These are phyloP conservation scores for Triticum timopheevii DNA, from an alignment of 176 grass and related monocot genomes.

Conservation along the genomic window DNA sequence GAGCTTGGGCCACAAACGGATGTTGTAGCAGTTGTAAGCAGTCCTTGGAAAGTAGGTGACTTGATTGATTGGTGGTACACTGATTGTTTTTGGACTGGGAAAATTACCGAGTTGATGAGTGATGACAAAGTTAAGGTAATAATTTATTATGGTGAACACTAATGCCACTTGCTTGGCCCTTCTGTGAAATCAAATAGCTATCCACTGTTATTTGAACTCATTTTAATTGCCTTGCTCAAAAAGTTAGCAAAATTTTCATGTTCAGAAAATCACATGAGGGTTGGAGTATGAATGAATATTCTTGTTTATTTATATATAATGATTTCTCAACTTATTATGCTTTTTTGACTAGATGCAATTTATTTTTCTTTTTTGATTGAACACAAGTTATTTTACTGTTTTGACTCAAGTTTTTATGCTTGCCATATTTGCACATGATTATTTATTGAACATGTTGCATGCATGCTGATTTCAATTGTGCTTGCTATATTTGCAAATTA, in stretches of 20 bases:
- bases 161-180: background rate
- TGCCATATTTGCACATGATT: background rate
- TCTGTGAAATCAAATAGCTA: background rate
- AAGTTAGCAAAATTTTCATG: background rate
- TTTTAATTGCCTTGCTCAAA: background rate
- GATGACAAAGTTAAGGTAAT: constrained; percentile 44
- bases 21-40: constrained; percentile 46
- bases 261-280: background rate
- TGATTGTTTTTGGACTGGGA: constrained; percentile 57
- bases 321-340: background rate
- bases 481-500: background rate
- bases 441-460: background rate
- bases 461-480: background rate
- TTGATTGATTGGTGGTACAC: constrained; percentile 56
- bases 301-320: background rate
- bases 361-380: background rate
- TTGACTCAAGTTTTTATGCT: background rate
- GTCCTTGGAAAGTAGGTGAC: constrained; percentile 60
- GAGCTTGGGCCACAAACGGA: constrained; percentile 13
- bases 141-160: background rate
- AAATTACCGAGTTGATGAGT: constrained; percentile 35
- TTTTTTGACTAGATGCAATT: background rate
- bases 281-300: background rate
- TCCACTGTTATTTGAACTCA: background rate
- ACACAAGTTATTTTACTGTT: background rate